Conservation (phyloP, 2,329 filamentous ascomycete genomes). For the Exserohilum turcica region DNA sequence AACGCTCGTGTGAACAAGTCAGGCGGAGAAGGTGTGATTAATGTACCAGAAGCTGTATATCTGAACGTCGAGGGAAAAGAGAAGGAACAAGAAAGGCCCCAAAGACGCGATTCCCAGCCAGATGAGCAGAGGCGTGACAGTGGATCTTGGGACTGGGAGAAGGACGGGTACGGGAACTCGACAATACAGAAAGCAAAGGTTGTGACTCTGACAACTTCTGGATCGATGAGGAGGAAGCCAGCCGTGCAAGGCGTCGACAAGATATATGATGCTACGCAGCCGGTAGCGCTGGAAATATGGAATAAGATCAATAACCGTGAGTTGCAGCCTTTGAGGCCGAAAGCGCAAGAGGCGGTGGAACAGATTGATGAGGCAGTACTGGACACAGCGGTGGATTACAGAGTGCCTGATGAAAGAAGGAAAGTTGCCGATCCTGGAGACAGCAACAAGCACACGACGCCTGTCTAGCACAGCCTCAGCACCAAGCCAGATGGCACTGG, state of each 20-base stretch:
- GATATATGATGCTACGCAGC: background rate
- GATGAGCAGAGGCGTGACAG: background rate
- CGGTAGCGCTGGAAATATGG: background rate
- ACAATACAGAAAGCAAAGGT: background rate
- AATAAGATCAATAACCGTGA: background rate
- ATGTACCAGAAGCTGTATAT: background rate
- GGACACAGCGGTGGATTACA: background rate
- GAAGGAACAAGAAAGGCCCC: too few species aligned
- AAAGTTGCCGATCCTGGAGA: too few species aligned
- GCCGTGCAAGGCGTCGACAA: background rate
- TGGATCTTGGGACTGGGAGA: background rate
- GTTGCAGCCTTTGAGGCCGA: background rate
- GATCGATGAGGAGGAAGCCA: background rate
- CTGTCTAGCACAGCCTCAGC: background rate
- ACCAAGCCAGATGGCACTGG: background rate
- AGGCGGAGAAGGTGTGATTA: constrained; percentile 5
- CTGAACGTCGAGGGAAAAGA: background rate
- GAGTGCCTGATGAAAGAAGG: too few species aligned
- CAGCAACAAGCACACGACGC: background rate
- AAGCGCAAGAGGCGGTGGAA: background rate
- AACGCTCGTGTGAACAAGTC: background rate
- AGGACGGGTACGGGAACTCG: background rate
- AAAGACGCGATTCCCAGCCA: background rate
- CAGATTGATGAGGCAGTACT: background rate
- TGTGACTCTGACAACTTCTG: background rate